Conservation (phyloP, 73 alveolate genomes). For the Paramecium caudatum region DNA sequence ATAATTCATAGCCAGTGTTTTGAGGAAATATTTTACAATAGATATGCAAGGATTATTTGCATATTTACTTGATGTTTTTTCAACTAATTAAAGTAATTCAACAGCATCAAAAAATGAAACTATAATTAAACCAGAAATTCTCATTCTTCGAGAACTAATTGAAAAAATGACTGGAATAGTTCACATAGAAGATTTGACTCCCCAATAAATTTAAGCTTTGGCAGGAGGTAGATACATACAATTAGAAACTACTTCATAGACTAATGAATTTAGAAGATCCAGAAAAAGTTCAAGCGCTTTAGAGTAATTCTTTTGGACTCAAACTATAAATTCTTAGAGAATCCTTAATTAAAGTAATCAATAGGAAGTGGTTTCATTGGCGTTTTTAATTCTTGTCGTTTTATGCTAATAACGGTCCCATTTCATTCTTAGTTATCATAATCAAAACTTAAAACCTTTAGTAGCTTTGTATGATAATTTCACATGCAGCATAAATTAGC, state of each 20-base stretch:
- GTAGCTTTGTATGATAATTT: conserved; percentile 42
- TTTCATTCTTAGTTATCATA: conserved; percentile 31
- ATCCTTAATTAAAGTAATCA: conserved; percentile 4
- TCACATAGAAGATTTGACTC: conserved; percentile 40
- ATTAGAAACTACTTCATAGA: conserved; percentile 59
- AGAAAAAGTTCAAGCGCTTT: conserved; percentile 62
- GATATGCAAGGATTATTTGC: conserved; percentile 59
- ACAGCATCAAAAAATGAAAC: not conserved
- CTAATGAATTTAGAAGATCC: conserved; percentile 50
- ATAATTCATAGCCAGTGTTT: conserved; percentile 38
- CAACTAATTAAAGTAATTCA: not conserved
- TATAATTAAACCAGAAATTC: conserved; percentile 30
- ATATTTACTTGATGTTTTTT: conserved; percentile 15
- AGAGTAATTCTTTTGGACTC: conserved; percentile 41
- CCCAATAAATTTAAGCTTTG: conserved; percentile 43
- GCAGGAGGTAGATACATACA: conserved; percentile 63
- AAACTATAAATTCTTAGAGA: conserved; percentile 8
- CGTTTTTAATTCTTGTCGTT: conserved; percentile 20
- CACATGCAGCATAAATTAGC: conserved; percentile 21
- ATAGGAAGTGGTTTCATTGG: conserved; percentile 26
- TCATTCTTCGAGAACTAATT: conserved; percentile 24
- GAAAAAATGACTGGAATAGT: conserved; percentile 67
- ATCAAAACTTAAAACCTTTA: conserved; percentile 17
- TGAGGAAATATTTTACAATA: conserved; percentile 12
- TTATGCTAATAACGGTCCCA: not conserved